Evolutionary conservation across 78 protist species (phyloP).

Genomic region (Dictyostelium firmibasis): DNA sequence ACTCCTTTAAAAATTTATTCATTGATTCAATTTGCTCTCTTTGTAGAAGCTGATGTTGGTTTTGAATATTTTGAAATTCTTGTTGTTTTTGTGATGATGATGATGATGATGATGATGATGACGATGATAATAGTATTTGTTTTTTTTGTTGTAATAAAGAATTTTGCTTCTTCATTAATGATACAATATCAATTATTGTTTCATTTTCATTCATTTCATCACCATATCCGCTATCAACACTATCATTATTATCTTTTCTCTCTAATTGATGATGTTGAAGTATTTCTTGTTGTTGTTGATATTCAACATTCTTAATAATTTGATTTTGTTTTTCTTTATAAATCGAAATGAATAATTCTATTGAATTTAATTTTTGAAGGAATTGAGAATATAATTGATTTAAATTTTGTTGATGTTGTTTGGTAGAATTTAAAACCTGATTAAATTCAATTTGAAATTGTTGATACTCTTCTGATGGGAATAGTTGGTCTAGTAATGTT

Average conservation of each 20-base stretch:
- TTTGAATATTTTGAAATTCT: conserved; percentile 8
- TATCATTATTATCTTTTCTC: background rate
- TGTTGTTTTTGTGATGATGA: background rate
- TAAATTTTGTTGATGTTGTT: background rate
- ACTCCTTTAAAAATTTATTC: background rate
- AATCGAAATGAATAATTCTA: background rate
- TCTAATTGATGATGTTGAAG: background rate
- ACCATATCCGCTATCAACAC: background rate
- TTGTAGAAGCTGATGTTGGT: background rate
- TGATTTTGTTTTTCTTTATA: background rate
- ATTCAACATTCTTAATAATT: background rate
- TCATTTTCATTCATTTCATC: conserved; percentile 3
- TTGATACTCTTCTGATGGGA: background rate
- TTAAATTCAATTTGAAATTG: background rate
- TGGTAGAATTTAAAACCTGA: background rate
- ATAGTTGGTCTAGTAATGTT: background rate
- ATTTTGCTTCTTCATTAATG: background rate
- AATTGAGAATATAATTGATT: background rate
- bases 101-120: too few species aligned
- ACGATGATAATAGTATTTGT: too few species aligned
- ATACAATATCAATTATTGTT: background rate
- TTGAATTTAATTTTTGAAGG: background rate
- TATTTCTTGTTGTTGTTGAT: background rate
- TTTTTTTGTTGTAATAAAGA: background rate
- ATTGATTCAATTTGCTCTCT: conserved; percentile 2